A percentile compares a stretch with the other conserved stretches of the same genome.
phyloP scores from a whole-genome alignment of 352 stramenopile species.

The Globisporangium viniferum region DNA sequence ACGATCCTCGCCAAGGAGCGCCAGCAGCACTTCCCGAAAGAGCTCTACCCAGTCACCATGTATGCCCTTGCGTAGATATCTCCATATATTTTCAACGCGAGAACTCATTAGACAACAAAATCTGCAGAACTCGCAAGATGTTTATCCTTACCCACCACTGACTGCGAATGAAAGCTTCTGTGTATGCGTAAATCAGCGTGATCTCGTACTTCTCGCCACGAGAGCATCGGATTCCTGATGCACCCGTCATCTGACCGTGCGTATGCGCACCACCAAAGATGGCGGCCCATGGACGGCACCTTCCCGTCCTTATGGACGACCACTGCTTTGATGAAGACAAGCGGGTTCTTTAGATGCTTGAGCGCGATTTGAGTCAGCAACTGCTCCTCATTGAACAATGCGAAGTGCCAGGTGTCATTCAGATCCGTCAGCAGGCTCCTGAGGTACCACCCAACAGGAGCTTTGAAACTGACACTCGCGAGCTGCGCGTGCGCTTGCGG shows the following conservation, averaged over 20 bases:
- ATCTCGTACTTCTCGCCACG: neutral
- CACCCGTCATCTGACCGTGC: neutral
- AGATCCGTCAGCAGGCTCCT: too few species aligned
- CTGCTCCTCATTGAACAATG: too few species aligned
- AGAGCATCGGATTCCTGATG: neutral
- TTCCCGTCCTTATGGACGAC: neutral
- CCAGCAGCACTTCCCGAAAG: constrained; percentile 92
- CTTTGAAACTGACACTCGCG: too few species aligned
- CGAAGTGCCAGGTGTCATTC: too few species aligned
- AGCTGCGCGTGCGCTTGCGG: too few species aligned
- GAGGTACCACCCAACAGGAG: too few species aligned
- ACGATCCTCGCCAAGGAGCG: constrained; percentile 74
- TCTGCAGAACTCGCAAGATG: neutral
- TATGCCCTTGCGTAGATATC: constrained; percentile 70
- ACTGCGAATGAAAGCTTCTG: neutral
- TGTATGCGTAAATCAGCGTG: neutral
- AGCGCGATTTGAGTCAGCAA: too few species aligned
- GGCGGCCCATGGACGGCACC: neutral
- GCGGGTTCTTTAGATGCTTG: neutral
- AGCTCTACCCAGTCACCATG: constrained; percentile 96
- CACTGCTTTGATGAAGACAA: neutral
- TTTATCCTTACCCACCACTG: neutral
- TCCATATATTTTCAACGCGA: neutral
- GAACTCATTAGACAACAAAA: neutral
- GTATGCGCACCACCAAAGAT: neutral